Percentiles rank a stretch among this genome's conserved stretches.
Evolutionary conservation across 2,329 filamentous ascomycete species (phyloP).

Genomic region (Paraconiothyrium sp.): DNA sequence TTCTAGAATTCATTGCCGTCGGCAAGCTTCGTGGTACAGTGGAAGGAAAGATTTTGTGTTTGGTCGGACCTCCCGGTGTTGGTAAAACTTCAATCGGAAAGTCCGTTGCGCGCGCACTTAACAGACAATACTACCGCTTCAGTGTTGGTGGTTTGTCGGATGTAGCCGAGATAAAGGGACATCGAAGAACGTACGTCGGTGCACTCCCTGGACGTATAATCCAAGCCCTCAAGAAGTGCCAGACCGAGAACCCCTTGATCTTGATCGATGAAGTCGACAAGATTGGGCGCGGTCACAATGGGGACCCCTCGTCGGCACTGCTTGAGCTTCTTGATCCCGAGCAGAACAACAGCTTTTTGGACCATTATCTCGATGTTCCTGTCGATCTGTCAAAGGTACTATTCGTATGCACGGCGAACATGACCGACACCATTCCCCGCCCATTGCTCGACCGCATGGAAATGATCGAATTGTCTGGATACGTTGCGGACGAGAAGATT

Average conservation of each 20-base stretch:
- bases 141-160: conserved; percentile 96
- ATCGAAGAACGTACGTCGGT: conserved; percentile 94
- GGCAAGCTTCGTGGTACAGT: conserved; percentile 96
- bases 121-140: conserved; percentile 97
- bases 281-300: conserved; percentile 94
- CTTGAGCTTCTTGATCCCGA: conserved; percentile 95
- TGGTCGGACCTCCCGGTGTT: conserved; percentile 95
- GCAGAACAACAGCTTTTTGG: conserved; percentile 95
- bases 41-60: conserved; percentile 97
- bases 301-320: conserved; percentile 92
- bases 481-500: conserved; percentile 98
- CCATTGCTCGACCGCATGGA: conserved; percentile 97
- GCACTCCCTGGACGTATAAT: conserved; percentile 96
- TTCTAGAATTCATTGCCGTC: conserved; percentile 97
- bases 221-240: conserved; percentile 97
- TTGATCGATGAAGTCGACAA: conserved; percentile 98
- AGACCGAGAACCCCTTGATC: conserved; percentile 96
- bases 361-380: conserved; percentile 98
- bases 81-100: conserved; percentile 99
- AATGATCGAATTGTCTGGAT: conserved; percentile 93
- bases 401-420: conserved; percentile 98
- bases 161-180: conserved; percentile 98
- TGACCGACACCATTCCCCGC: conserved; percentile 96
- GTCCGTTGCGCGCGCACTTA: conserved; percentile 92
- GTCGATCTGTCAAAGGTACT: conserved; percentile 97